These are phyloP conservation scores for Akanthomyces uredinophilus DNA, from an alignment of 2,329 filamentous ascomycete genomes.

Conservation along the genomic window DNA sequence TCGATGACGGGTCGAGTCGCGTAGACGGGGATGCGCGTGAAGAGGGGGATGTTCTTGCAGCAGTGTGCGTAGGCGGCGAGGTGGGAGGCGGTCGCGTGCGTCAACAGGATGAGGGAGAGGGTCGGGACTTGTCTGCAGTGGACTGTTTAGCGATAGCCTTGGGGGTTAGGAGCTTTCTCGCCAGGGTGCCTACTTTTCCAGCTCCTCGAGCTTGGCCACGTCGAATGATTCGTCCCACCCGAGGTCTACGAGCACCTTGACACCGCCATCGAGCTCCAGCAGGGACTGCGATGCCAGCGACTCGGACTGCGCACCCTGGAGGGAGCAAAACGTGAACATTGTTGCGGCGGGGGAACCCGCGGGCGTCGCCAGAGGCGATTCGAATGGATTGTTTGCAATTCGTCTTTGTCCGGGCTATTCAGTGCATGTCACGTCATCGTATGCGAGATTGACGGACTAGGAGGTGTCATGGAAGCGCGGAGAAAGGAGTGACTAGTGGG, in stretches of 20 bases:
- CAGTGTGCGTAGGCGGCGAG: constrained; percentile 92
- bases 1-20: constrained; percentile 91
- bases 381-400: background rate
- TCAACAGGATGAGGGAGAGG: constrained; percentile 87
- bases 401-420: background rate
- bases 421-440: constrained; percentile 1
- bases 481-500: background rate
- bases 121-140: constrained; percentile 64
- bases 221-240: constrained; percentile 96
- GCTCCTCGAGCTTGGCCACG: constrained; percentile 70
- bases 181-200: constrained; percentile 67
- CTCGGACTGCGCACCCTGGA: constrained; percentile 85
- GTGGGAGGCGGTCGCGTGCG: constrained; percentile 87
- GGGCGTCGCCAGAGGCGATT: background rate
- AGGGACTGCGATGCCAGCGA: constrained; percentile 91
- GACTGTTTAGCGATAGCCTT: constrained; percentile 19
- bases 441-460: background rate
- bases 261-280: constrained; percentile 89
- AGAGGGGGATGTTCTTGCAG: constrained; percentile 92
- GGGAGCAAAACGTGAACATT: constrained; percentile 95
- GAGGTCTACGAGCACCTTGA: constrained; percentile 91
- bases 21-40: constrained; percentile 88
- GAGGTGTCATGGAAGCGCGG: no score
- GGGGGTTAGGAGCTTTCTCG: constrained; percentile 1
- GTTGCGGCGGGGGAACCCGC: constrained; percentile 17